Conservation (phyloP, 306 rosid genomes). For the Leucaena leucocephala region DNA sequence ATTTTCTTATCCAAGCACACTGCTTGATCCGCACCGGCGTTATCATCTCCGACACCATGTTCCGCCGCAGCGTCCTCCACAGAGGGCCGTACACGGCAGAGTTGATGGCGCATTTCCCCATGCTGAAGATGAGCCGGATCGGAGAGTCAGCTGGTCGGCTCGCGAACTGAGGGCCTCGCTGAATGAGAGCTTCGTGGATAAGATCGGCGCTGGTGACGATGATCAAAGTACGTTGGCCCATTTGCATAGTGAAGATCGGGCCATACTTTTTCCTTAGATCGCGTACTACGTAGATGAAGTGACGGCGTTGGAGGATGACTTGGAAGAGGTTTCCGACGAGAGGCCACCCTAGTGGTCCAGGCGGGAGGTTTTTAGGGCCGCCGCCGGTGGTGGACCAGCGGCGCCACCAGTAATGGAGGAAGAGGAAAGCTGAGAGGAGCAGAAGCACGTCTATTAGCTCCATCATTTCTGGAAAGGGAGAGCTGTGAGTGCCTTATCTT, state of each 20-base stretch:
- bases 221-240: constrained; percentile 89
- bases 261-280: constrained; percentile 81
- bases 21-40: constrained; percentile 72
- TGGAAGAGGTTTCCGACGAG: constrained; percentile 83
- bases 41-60: constrained; percentile 83
- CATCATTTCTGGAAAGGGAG: constrained; percentile 26
- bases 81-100: constrained; percentile 88
- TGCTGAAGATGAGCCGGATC: constrained; percentile 83
- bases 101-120: constrained; percentile 95
- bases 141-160: constrained; percentile 96
- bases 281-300: constrained; percentile 70
- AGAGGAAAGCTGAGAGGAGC: constrained; percentile 34
- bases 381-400: constrained; percentile 59
- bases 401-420: constrained; percentile 76
- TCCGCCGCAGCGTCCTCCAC: constrained; percentile 81
- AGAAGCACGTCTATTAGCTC: constrained; percentile 45
- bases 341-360: constrained; percentile 94
- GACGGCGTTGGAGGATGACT: constrained; percentile 82
- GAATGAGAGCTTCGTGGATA: constrained; percentile 89
- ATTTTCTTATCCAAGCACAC: constrained; percentile 85
- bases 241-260: constrained; percentile 93
- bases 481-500: background rate
- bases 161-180: constrained; percentile 73
- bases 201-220: constrained; percentile 77
- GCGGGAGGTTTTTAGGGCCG: constrained; percentile 65